These are phyloP conservation scores for Saururus chinensis DNA, from an alignment of 164 flowering plant genomes.

Conservation along the genomic window DNA sequence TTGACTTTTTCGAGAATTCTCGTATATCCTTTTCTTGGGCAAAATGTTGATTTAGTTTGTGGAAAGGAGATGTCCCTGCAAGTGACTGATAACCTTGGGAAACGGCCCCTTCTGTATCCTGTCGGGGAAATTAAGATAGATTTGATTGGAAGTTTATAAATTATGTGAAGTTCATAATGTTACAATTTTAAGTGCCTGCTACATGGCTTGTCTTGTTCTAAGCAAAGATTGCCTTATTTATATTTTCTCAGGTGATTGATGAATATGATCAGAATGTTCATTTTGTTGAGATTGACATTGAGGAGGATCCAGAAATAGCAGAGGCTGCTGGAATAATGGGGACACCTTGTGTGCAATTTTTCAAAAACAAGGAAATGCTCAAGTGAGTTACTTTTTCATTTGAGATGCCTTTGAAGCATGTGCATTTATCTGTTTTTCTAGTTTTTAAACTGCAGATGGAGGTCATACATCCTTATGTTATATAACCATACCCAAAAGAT, in stretches of 20 bases:
- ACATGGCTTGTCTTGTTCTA: not conserved
- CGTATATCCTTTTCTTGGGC: too few relatives aligned
- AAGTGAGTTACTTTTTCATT: not conserved
- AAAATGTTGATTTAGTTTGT: not conserved
- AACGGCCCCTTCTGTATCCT: not conserved
- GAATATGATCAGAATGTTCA: conserved; percentile 89
- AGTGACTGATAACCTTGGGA: not conserved
- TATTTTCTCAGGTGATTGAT: conserved; percentile 62
- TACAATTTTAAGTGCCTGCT: too few relatives aligned
- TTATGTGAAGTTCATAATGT: too few relatives aligned
- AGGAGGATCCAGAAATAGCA: conserved; percentile 94
- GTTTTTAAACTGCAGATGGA: not conserved
- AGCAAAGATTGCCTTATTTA: not conserved
- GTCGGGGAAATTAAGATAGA: too few relatives aligned
- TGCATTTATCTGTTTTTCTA: too few relatives aligned
- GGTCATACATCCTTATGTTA: not conserved
- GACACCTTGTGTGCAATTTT: conserved; percentile 96
- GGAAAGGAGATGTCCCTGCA: not conserved
- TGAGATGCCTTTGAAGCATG: too few relatives aligned
- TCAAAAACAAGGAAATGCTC: conserved; percentile 78
- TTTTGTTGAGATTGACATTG: conserved; percentile 93
- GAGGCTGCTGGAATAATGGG: conserved; percentile 99
- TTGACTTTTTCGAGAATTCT: not conserved
- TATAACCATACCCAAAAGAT: too few relatives aligned
- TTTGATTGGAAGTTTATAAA: too few relatives aligned